These are phyloP conservation scores for Fraxinus paxiana DNA, from an alignment of 305 asterid genomes.

Conservation along the genomic window DNA sequence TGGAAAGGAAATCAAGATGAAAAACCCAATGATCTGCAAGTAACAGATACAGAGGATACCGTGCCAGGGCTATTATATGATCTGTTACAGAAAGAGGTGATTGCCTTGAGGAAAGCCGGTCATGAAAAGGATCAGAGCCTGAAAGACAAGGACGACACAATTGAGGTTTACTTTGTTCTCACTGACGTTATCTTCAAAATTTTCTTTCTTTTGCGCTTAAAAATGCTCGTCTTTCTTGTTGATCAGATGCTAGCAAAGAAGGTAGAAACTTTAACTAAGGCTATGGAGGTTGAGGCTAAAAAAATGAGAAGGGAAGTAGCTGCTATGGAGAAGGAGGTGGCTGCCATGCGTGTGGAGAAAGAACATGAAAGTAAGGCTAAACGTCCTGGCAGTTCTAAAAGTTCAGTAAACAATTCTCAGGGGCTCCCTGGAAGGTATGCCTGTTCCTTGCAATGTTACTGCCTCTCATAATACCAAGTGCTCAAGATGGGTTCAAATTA, in stretches of 20 bases:
- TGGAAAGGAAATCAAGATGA: slow-evolving; percentile 79
- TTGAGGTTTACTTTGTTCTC: slow-evolving; percentile 62
- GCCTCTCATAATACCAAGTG: background rate
- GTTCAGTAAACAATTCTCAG: slow-evolving; percentile 68
- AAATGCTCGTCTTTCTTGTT: slow-evolving; percentile 7
- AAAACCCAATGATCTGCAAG: slow-evolving; percentile 54
- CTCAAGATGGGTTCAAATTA: background rate
- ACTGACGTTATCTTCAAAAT: background rate
- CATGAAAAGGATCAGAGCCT: slow-evolving; percentile 98
- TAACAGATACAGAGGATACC: slow-evolving; percentile 62
- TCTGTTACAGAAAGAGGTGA: slow-evolving; percentile 84
- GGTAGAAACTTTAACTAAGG: slow-evolving; percentile 92
- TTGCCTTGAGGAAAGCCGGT: slow-evolving; percentile 81
- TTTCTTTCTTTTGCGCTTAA: background rate
- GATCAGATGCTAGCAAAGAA: slow-evolving; percentile 91
- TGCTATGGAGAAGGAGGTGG: slow-evolving; percentile 98
- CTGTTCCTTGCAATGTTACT: slow-evolving; percentile 8
- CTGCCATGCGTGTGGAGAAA: slow-evolving; percentile 90
- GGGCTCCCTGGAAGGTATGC: slow-evolving; percentile 73
- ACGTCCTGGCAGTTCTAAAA: slow-evolving; percentile 60
- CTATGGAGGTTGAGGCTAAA: slow-evolving; percentile 98
- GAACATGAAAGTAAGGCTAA: slow-evolving; percentile 81
- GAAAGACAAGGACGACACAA: slow-evolving; percentile 96
- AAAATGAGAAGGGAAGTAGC: slow-evolving; percentile 99
- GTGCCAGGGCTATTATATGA: slow-evolving; percentile 82